Base-by-base conservation (phyloP, 2,329 filamentous ascomycete genomes). In the Madurella fahalii region DNA sequence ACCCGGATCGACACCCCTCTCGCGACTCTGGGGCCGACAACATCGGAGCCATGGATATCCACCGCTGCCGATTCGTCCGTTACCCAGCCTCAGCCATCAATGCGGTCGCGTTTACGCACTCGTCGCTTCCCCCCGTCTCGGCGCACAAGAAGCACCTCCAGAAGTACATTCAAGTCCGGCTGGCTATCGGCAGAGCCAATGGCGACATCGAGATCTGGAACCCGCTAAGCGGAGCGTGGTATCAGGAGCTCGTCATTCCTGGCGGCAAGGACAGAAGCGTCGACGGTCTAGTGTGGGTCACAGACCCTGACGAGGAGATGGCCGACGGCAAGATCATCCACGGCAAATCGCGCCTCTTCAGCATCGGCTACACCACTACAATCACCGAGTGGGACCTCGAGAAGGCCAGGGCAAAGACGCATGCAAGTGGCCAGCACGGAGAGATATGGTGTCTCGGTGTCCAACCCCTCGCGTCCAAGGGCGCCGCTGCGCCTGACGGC, bases 131-230 rank as follows among this genome's bases (percentile, higher is more conserved):
- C 11, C 74, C 66, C 18, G 56, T 77, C 71, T n/a, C 74, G 70
- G 47, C 72, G 57, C 60, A 73, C 49, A 72, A 72, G 61, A 74
- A 78, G 57, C 71, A 74, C 60, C 74, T 70, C 69, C 77, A 69
- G 64, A 79, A 72, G 64, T 77, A 80, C 18, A 81, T 78, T 58
- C 84, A 79, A 50, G 79, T 90, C 52, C 84, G 91, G 63, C 82
- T 97, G 52, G 94, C 94, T 2, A 82, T 99, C 64, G 94, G 94
- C 57, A 86, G 94, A 62, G 88, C 90, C 55, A 96, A 97, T 69
- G 94, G 94, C 64, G 90, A 96, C 67, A 94, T 99, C 64, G 94
- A 99, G 74, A 91, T 99, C 61, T 99, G 94, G 94, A 96, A 96
- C 70, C 91, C 93, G 2, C 75, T 85, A 51, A 83, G 82, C 60